These are phyloP conservation scores for Ustanciosporium gigantosporum DNA, from an alignment of 1,284 basidiomycete genomes.

Conservation along the genomic window DNA sequence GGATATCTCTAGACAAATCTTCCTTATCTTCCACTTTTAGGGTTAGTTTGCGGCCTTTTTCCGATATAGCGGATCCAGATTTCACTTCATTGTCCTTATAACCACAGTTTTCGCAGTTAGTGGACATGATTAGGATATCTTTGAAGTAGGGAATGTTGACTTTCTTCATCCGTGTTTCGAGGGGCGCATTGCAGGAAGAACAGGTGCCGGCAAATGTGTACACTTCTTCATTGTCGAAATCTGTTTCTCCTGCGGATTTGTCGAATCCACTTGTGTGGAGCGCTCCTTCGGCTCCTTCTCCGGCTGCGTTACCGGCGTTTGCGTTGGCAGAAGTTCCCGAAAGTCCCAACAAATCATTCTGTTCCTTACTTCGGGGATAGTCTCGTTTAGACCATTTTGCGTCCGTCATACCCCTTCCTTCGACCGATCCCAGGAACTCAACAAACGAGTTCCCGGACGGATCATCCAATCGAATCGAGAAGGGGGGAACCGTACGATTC, in stretches of 20 bases:
- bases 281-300: conserved; percentile 58
- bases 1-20: conserved; percentile 88
- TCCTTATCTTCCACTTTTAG: conserved; percentile 90
- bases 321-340: conserved; percentile 56
- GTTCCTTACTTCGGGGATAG: conserved; percentile 79
- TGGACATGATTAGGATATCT: conserved; percentile 98
- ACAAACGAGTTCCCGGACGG: conserved; percentile 90
- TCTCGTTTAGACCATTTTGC: conserved; percentile 90
- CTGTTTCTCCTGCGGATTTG: conserved; percentile 59
- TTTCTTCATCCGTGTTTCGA: conserved; percentile 92
- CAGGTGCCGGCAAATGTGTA: conserved; percentile 86
- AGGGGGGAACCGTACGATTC: conserved; percentile 70
- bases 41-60: conserved; percentile 81
- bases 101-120: conserved; percentile 90
- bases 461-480: conserved; percentile 87
- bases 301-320: conserved; percentile 61
- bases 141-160: conserved; percentile 98
- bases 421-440: conserved; percentile 52
- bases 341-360: conserved; percentile 82
- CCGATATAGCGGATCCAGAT: conserved; percentile 84
- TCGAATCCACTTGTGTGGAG: conserved; percentile 47
- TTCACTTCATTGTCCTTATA: conserved; percentile 99
- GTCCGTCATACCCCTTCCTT: conserved; percentile 68
- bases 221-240: conserved; percentile 75
- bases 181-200: conserved; percentile 80